These are phyloP conservation scores for Elaeis oleifera DNA, from an alignment of 202 grass and related monocot species.

Conservation along the genomic window DNA sequence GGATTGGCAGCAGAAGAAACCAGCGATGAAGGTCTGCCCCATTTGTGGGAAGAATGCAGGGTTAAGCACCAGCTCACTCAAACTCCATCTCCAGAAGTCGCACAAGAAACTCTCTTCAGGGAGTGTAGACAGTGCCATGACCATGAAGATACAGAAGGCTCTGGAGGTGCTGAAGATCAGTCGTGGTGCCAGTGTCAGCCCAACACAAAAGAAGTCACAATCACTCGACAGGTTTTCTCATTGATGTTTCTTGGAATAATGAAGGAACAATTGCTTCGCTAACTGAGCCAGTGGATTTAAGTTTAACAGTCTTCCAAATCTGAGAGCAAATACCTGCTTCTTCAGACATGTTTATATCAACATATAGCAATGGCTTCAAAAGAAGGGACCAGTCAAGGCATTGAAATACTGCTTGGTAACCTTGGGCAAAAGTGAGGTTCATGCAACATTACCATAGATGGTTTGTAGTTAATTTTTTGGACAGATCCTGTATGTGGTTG, in stretches of 20 bases:
- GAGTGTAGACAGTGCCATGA: constrained; percentile 80
- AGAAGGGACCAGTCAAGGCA: too few relatives aligned
- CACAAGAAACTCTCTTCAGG: constrained; percentile 60
- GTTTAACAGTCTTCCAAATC: too few relatives aligned
- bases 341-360: too few relatives aligned
- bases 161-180: constrained; percentile 42
- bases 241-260: not conserved
- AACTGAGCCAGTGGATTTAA: too few relatives aligned
- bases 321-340: too few relatives aligned
- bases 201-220: constrained; percentile 47
- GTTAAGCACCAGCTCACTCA: constrained; percentile 92
- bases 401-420: too few relatives aligned
- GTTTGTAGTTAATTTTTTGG: too few relatives aligned
- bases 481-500: too few relatives aligned
- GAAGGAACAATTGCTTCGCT: too few relatives aligned
- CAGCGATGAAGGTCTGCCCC: constrained; percentile 83
- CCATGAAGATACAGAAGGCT: constrained; percentile 66
- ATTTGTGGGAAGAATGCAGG: constrained; percentile 77
- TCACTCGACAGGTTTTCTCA: constrained; percentile 24
- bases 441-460: too few relatives aligned
- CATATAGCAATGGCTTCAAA: too few relatives aligned
- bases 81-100: constrained; percentile 82
- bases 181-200: constrained; percentile 55
- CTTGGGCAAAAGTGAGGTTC: too few relatives aligned
- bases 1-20: constrained; percentile 84